These are phyloP conservation scores for Picochlorum sp. DNA, from an alignment of 139 green algal genomes.

Conservation along the genomic window DNA sequence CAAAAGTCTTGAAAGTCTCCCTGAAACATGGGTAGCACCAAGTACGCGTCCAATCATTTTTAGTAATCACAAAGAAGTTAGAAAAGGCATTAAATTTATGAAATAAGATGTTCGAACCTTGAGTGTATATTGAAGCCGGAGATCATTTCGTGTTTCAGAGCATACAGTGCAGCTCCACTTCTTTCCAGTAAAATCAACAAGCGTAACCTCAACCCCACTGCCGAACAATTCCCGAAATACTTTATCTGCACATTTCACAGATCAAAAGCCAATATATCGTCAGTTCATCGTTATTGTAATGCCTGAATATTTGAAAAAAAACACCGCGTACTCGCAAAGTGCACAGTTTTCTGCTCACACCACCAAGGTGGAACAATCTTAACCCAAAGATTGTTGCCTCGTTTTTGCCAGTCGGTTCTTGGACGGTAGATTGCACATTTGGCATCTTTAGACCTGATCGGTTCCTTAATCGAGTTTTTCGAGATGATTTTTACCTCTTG, in stretches of 20 bases:
- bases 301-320: background rate
- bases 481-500: too few species aligned
- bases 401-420: constrained; percentile 27
- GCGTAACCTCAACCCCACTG: background rate
- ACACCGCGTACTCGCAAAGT: constrained; percentile 26
- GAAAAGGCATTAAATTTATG: too few species aligned
- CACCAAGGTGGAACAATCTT: constrained; percentile 33
- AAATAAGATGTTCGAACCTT: too few species aligned
- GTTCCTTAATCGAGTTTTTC: too few species aligned
- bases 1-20: constrained; percentile 13
- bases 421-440: background rate
- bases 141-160: constrained; percentile 21
- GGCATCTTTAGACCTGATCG: background rate
- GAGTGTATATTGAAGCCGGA: constrained; percentile 25
- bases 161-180: constrained; percentile 10
- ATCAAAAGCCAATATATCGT: too few species aligned
- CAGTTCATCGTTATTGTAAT: too few species aligned
- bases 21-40: too few species aligned
- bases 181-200: constrained; percentile 7
- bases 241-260: constrained; percentile 20
- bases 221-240: constrained; percentile 25
- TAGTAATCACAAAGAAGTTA: too few species aligned
- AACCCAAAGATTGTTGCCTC: constrained; percentile 12
- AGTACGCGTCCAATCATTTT: too few species aligned
- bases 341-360: constrained; percentile 25